Conservation (phyloP, 371 early-diverging fungal genomes). For the Capniomyces stellatus region DNA sequence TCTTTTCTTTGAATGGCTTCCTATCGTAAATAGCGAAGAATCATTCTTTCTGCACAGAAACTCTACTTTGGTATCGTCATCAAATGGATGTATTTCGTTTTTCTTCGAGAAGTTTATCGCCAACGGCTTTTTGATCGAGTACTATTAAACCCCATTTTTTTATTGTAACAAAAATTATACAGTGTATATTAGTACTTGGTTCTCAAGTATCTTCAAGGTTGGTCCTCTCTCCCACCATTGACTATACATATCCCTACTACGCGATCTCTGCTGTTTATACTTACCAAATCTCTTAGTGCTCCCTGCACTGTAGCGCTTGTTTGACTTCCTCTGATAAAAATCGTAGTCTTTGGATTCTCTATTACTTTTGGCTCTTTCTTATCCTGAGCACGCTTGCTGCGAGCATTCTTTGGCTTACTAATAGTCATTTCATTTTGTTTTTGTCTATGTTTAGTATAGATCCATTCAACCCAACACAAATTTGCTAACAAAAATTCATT, state of each 20-base stretch:
- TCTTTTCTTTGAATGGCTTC: conserved; percentile 86
- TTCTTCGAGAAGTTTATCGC: conserved; percentile 77
- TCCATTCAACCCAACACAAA: too few relatives aligned
- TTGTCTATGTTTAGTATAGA: background rate
- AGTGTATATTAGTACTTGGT: too few relatives aligned
- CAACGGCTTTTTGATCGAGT: conserved; percentile 76
- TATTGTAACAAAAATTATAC: too few relatives aligned
- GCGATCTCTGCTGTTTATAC: too few relatives aligned
- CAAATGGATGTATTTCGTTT: conserved; percentile 92
- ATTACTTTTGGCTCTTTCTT: conserved; percentile 76
- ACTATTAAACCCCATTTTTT: too few relatives aligned
- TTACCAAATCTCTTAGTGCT: conserved; percentile 69
- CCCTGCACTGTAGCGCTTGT: conserved; percentile 67
- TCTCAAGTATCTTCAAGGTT: too few relatives aligned
- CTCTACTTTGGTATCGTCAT: conserved; percentile 75
- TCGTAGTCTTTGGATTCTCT: conserved; percentile 78
- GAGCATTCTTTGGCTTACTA: conserved; percentile 63
- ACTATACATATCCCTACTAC: too few relatives aligned
- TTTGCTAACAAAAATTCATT: too few relatives aligned
- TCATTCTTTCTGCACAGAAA: conserved; percentile 91
- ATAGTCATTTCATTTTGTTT: background rate
- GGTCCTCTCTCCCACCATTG: too few relatives aligned
- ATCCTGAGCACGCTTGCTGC: conserved; percentile 64
- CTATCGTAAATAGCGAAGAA: conserved; percentile 71
- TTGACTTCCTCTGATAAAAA: conserved; percentile 74